Base-by-base conservation (phyloP, 345 rosid genomes). In the Geranium brycei region DNA sequence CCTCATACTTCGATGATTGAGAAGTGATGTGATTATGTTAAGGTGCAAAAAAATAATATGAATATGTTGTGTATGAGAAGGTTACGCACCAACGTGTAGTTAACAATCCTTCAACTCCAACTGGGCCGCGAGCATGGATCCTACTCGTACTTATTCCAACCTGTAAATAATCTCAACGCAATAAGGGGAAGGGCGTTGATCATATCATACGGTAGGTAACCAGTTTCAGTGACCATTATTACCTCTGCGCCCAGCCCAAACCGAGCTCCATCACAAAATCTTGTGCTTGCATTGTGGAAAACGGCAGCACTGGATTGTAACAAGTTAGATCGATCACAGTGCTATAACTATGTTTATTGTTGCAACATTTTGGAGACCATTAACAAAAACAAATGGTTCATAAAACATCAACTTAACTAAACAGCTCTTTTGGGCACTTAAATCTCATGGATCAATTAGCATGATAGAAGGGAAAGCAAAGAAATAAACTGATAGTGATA, bases 181-280 rank as follows among this genome's bases (percentile, higher is more conserved):
- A 11, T 6, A 2, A 47, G 53, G 15, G 53, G 11, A 47, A 47
- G 14, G 14, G 3, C 15, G 3, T 47, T 47, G 12, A 47, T 6
- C 13, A 8, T 47, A 13, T 1, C 10, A 5, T 41, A 41, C 4
- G 1, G 51, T 41, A 4, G 13, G 11, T 47, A 47, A 47, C 1
- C 11, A 35, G 3, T 47, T 47, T 11, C 13, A 47, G 14, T 47
- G 12, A 6, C 3, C 3, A 13, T 60, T 18, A 23, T 66, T 85
- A 93, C 97, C 99, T 95, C 99, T 62, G 99, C 99, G 23, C 99
- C 99, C 61, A 91, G 83, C 17, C 97, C 99, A 68, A 95, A 95
- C 41, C 97, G 85, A 63, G 95, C 95, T n/a, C 97, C 96, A 19
- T 95, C 99, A 35, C 91, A 88, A 69, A 91, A 95, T 77, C 99